Percentiles rank a stretch among this genome's conserved stretches.
Evolutionary conservation across 2,329 filamentous ascomycete genomes (phyloP).

Genomic region (Beauveria asiatica): DNA sequence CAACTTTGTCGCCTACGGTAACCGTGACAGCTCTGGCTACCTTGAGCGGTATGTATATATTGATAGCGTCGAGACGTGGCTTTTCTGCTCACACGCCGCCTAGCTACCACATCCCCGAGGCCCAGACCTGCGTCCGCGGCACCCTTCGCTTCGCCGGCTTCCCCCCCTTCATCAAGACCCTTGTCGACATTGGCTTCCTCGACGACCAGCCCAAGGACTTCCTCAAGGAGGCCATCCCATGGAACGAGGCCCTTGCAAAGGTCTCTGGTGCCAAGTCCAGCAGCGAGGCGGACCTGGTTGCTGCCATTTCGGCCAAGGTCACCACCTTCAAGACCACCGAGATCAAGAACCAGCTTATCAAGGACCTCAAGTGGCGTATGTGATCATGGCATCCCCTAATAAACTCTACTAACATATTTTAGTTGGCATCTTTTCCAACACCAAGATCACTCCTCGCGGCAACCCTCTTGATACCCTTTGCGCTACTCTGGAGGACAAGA

Average conservation of each 20-base stretch:
- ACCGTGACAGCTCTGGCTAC: slow-evolving; percentile 84
- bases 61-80: background rate
- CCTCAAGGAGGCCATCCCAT: slow-evolving; percentile 60
- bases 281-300: slow-evolving; percentile 60
- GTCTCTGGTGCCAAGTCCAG: slow-evolving; percentile 62
- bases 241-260: slow-evolving; percentile 78
- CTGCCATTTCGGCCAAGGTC: slow-evolving; percentile 67
- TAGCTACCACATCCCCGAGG: slow-evolving; percentile 79
- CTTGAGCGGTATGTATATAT: slow-evolving; percentile 50
- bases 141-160: slow-evolving; percentile 85
- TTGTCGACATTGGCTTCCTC: slow-evolving; percentile 88
- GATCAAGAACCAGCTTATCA: slow-evolving; percentile 45
- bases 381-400: background rate
- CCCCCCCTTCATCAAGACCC: slow-evolving; percentile 78
- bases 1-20: slow-evolving; percentile 86
- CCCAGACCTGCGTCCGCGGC: slow-evolving; percentile 74
- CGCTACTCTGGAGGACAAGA: slow-evolving; percentile 82
- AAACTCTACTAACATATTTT: background rate
- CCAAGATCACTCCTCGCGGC: slow-evolving; percentile 60
- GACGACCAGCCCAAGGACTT: slow-evolving; percentile 57
- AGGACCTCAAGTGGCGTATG: slow-evolving; percentile 10
- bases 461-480: slow-evolving; percentile 89
- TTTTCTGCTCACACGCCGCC: background rate
- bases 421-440: slow-evolving; percentile 56
- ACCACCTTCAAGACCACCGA: slow-evolving; percentile 51